Base-by-base conservation (phyloP, 495 filamentous ascomycete species). In the Baudoinia panamericana region DNA sequence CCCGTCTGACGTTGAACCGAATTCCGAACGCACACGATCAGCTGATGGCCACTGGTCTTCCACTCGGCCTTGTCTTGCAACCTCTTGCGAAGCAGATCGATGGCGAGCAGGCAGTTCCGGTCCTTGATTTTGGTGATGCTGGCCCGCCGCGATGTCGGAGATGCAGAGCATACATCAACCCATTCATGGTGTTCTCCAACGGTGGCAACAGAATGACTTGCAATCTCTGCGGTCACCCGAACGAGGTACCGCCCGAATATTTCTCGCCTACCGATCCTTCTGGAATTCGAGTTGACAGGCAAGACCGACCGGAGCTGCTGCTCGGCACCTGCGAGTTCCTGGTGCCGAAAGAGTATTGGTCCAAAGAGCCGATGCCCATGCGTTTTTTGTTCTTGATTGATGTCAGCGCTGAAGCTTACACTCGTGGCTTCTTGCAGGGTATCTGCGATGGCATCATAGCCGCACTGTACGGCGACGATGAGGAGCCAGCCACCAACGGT, bases 321-420 rank as follows among this genome's bases (percentile, higher is more conserved):
- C 75, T 79, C 44, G 90, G 90, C 18, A 96, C 90, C 0, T 86
- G 94, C 24, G 90, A 99, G 53, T 99, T 93, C 50, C 66, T 86
- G 46, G 90, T 96, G 5, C 90, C 90, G 26, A 96, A 93, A 62
- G 90, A 99, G 60, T 96, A 96, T 61, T 96, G 86, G 87, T 85
- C 84, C 13, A 93, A 90, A 62, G 82, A 93, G 58, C 92, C 86
- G 0, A 82, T 88, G 13, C 81, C 82, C 12, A 61, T 96, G 46
- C 76, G 80, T 42, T 90, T 80, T 68, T 66, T 99, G 18, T 96
- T 99, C 58, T 56, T 93, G 45, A 80, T 99, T 43, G 90, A 99
- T 61, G 87, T 87, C 20, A 84, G 80, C 28, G 83, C 87, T 49
- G 87, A 93, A 56, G 77, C 92, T 1, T 73, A 80, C 42, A 90